Conservation (phyloP, 2,329 filamentous ascomycete genomes). For the Eurotiales sp. region DNA sequence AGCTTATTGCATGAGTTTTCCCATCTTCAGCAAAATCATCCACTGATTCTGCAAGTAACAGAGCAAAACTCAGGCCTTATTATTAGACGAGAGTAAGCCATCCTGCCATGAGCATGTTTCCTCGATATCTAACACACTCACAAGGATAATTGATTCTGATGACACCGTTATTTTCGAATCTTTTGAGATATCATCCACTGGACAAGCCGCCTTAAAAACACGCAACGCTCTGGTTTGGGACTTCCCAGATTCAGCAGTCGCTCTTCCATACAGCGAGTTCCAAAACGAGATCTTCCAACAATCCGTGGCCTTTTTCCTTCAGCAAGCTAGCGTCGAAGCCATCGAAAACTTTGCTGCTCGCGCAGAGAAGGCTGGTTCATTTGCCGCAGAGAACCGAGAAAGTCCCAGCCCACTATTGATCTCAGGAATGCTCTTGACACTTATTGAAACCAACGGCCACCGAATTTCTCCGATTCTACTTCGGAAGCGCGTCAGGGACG, state of each 20-base stretch:
- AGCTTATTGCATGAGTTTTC: no score
- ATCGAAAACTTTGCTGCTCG: not conserved
- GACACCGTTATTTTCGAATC: slow-evolving; percentile 51
- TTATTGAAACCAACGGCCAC: slow-evolving; percentile 55
- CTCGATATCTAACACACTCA: no score
- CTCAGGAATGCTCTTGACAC: slow-evolving; percentile 56
- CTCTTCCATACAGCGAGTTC: slow-evolving; percentile 42
- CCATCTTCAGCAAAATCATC: no score
- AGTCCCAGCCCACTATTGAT: slow-evolving; percentile 56
- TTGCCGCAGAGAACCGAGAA: slow-evolving; percentile 56
- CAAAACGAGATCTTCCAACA: not conserved
- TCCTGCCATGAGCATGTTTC: no score
- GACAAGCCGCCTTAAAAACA: slow-evolving; percentile 50
- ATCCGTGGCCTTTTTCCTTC: not conserved
- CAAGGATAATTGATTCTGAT: no score
- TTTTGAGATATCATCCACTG: slow-evolving; percentile 57
- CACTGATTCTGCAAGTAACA: no score
- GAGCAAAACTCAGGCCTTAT: no score
- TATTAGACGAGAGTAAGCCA: not conserved
- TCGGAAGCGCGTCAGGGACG: slow-evolving; percentile 59
- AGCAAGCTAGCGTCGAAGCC: not conserved
- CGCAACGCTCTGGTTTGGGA: slow-evolving; percentile 53
- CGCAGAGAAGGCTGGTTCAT: not conserved
- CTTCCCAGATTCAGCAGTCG: slow-evolving; percentile 56
- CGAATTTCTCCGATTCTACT: slow-evolving; percentile 36